phyloP scores from a whole-genome alignment of 805 yeast genomes.

The Candida incommunis region DNA sequence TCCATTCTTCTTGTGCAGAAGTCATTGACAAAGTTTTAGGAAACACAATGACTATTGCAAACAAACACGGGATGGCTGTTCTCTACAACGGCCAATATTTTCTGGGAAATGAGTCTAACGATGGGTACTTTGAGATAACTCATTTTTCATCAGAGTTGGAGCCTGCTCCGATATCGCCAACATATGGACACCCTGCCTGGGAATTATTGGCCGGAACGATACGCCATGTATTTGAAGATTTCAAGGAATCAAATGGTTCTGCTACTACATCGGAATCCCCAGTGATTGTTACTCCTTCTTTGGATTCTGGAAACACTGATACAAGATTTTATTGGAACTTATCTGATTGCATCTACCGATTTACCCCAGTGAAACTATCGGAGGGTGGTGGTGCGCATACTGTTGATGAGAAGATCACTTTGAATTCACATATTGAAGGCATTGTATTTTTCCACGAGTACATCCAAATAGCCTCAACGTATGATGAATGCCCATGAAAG shows the following conservation, averaged over 20 bases:
- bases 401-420: constrained; percentile 43
- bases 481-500: no score
- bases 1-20: constrained; percentile 37
- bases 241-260: no score
- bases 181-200: constrained; percentile 28
- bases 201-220: constrained; percentile 42
- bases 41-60: constrained; percentile 29
- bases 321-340: constrained; percentile 50
- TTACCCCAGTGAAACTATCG: constrained; percentile 28
- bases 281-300: constrained; percentile 36
- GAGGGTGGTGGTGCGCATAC: constrained; percentile 31
- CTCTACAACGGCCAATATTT: constrained; percentile 21
- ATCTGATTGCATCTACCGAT: constrained; percentile 44
- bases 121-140: constrained; percentile 1
- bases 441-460: constrained; percentile 20
- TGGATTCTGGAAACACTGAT: constrained; percentile 58
- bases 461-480: constrained; percentile 5
- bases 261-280: constrained; percentile 18
- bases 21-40: constrained; percentile 19
- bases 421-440: constrained; percentile 38
- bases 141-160: constrained; percentile 17
- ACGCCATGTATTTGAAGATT: constrained; percentile 45
- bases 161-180: constrained; percentile 38
- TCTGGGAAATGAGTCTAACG: neutral
- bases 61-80: constrained; percentile 35